Evolutionary conservation across 2,329 filamentous ascomycete species (phyloP), one percentile per base, ranked within the genome.

Genomic region (Metarhizium rileyi): DNA sequence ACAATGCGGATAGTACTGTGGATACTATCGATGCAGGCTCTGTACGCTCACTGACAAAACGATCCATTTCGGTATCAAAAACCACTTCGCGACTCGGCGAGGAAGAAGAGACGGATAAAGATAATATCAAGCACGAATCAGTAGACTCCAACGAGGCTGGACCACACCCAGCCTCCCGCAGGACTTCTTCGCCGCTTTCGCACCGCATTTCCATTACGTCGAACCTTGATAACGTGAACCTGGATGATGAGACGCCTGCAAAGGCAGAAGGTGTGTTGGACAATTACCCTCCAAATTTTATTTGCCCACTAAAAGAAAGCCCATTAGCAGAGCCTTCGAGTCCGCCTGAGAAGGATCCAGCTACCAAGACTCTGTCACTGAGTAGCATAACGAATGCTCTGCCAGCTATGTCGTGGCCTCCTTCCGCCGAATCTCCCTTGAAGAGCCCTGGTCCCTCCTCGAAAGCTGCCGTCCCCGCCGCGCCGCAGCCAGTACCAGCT

Each of bases 321-420:
- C 27, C n/a, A n/a, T 14, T 46, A 35, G 14, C 42, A 66, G 64
- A 62, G 23, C 55, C 60, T n/a, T 59, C 61, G 52, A 66, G 61
- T 51, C 58, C 68, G 50, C 44, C 61, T 51, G 57, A 63, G 50
- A 64, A 64, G 46, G 70, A 71, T 47, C 63, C 64, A 43, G 63
- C 74, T 18, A 74, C 74, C 47, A 81, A 78, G 63, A 76, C 78
- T 46, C 69, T 83, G 45, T 83, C 81, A 41, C 73, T 81, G 35
- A 81, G 83, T 66, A 88, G 86, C 56, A 77, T 93, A 48, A 83
- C 86, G 36, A 84, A 79, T 49, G 81, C 78, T 43, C 75, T 93
- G 46, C 84, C 87, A 33, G 76, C 86, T 28, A 79, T 88, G 67
- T 82, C 84, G 52, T 88, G 84, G 84, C 82, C 80, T 18, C 78